Percentiles rank a stretch among this genome's conserved stretches.
These are phyloP conservation scores for Gossypium mustelinum DNA, from an alignment of 345 rosid genomes.

Conservation along the genomic window DNA sequence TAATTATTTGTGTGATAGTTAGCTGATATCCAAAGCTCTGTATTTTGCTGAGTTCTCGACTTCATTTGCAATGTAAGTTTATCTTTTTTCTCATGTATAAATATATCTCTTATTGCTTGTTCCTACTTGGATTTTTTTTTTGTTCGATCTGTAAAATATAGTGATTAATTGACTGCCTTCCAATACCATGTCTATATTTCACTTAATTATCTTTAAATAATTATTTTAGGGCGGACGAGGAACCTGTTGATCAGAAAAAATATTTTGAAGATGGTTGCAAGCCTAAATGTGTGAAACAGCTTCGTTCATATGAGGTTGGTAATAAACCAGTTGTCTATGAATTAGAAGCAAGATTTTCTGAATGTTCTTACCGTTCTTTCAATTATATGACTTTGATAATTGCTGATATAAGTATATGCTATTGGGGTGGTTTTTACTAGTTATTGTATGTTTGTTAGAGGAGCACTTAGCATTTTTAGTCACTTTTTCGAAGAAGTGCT, in stretches of 20 bases:
- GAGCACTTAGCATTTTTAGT: not conserved
- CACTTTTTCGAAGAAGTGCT: not conserved
- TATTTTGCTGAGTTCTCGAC: not conserved
- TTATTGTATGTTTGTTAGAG: not conserved
- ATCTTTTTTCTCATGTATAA: not conserved
- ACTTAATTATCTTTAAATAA: not conserved
- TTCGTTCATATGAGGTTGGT: conserved; percentile 49
- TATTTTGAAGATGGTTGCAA: conserved; percentile 62
- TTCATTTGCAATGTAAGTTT: conserved; percentile 1
- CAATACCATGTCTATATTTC: not conserved
- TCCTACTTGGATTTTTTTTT: not conserved
- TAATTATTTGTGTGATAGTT: not conserved
- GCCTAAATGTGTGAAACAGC: conserved; percentile 54
- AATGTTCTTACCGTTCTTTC: not conserved
- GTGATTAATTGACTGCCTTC: not conserved
- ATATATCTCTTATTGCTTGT: not conserved
- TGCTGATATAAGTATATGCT: not conserved
- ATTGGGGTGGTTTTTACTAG: not conserved
- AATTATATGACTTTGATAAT: not conserved
- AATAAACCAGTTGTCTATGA: not conserved
- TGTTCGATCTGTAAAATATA: not conserved
- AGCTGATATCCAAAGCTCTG: not conserved
- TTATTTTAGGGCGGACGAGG: conserved; percentile 57
- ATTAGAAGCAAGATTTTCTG: not conserved
- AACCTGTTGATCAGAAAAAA: conserved; percentile 53